Conservation (phyloP, 805 yeast species). For the Metschnikowia sp. region DNA sequence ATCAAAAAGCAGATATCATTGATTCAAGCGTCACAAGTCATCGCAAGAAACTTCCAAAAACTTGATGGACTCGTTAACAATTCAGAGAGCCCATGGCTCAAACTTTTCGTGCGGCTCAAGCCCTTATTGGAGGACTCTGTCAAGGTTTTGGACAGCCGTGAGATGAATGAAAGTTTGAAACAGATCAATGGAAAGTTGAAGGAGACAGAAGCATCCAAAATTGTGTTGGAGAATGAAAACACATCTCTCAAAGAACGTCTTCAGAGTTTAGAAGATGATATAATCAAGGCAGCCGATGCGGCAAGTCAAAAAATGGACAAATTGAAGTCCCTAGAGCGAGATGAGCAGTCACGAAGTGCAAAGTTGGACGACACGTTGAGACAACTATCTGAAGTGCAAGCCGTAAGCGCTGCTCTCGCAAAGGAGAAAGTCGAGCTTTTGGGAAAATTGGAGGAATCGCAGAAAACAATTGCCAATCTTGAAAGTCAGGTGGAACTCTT, state of each 20-base stretch:
- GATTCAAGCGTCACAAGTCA: slow-evolving; percentile 65
- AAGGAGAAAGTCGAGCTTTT: slow-evolving; percentile 28
- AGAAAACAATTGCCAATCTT: background rate
- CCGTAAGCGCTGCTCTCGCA: slow-evolving; percentile 31
- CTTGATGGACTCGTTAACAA: slow-evolving; percentile 50
- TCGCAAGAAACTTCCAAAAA: slow-evolving; percentile 57
- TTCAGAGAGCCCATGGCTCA: slow-evolving; percentile 57
- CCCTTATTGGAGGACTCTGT: slow-evolving; percentile 70
- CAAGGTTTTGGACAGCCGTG: slow-evolving; percentile 55
- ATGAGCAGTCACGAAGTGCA: slow-evolving; percentile 32
- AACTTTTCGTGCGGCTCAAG: slow-evolving; percentile 62
- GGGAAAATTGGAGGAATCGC: background rate
- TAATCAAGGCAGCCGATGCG: slow-evolving; percentile 22
- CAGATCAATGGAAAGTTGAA: slow-evolving; percentile 43
- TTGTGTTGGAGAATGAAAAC: slow-evolving; percentile 32
- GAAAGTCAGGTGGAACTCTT: slow-evolving; percentile 4
- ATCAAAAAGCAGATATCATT: slow-evolving; percentile 50
- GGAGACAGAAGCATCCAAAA: slow-evolving; percentile 30
- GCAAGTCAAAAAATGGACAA: slow-evolving; percentile 47
- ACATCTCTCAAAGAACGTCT: slow-evolving; percentile 38
- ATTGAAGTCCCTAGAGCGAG: slow-evolving; percentile 41
- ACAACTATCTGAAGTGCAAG: slow-evolving; percentile 29
- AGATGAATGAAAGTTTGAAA: slow-evolving; percentile 54
- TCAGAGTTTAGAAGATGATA: slow-evolving; percentile 31
- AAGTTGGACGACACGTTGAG: slow-evolving; percentile 27